Conservation (phyloP, 805 yeast genomes). For the Metschnikowia corniflorae region DNA sequence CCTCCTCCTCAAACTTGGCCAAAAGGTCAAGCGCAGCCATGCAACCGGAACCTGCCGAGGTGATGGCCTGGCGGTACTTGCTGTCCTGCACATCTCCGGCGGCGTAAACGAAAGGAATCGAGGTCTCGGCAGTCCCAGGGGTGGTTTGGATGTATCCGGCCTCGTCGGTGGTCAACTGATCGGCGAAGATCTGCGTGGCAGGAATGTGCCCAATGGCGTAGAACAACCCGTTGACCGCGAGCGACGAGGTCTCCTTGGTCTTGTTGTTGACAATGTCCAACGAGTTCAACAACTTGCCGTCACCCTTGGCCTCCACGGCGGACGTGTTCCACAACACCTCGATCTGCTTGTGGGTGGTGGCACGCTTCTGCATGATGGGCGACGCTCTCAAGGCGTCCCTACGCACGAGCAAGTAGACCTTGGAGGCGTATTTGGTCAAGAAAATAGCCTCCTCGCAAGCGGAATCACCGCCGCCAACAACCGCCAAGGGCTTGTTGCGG, state of each 20-base stretch:
- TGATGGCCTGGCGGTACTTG: slow-evolving; percentile 96
- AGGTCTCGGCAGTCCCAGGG: slow-evolving; percentile 86
- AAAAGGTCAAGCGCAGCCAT: slow-evolving; percentile 95
- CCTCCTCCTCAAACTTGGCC: slow-evolving; percentile 21
- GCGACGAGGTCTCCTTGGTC: slow-evolving; percentile 63
- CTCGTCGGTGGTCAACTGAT: slow-evolving; percentile 80
- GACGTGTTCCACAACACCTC: slow-evolving; percentile 88
- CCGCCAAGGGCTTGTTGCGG: slow-evolving; percentile 97
- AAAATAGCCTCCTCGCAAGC: slow-evolving; percentile 99
- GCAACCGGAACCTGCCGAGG: slow-evolving; percentile 99
- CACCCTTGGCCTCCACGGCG: slow-evolving; percentile 87
- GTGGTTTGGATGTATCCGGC: slow-evolving; percentile 84
- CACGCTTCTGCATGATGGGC: slow-evolving; percentile 95
- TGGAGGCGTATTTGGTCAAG: slow-evolving; percentile 95
- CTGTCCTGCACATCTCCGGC: slow-evolving; percentile 99
- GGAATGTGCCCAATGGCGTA: slow-evolving; percentile 98
- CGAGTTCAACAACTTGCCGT: slow-evolving; percentile 73
- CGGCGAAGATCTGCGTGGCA: slow-evolving; percentile 78
- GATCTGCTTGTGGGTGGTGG: slow-evolving; percentile 74
- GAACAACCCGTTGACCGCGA: slow-evolving; percentile 87
- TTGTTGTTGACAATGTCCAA: slow-evolving; percentile 67
- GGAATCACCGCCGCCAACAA: slow-evolving; percentile 98
- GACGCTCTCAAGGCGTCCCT: slow-evolving; percentile 94
- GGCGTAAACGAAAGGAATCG: slow-evolving; percentile 89
- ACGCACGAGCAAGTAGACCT: slow-evolving; percentile 90